Evolutionary conservation across 2,329 filamentous ascomycete genomes (phyloP), one percentile per base, ranked within the genome.

Genomic region (Hysterium pulicare): DNA sequence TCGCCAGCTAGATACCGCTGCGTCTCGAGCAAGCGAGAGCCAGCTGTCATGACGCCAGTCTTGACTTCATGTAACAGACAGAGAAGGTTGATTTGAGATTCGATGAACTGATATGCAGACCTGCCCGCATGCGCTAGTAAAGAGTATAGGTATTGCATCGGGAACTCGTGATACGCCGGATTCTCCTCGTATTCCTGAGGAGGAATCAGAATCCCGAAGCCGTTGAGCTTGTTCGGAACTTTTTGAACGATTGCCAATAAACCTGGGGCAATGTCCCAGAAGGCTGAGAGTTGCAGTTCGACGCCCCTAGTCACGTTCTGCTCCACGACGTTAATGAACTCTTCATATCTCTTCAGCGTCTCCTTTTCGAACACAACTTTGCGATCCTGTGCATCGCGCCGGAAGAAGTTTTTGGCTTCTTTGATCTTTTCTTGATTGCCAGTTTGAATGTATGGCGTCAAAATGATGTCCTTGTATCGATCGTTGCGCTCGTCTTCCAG

Each of bases 231-330:
- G 1, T 69, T 62, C 0, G 90, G 90, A 17, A 96, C 83, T 56
- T 86, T 86, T 46, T 95, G 87, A 9, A 95, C 77, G 35, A 97
- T 74, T 13, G 83, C 77, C 20, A 85, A 76, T 0, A 98, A 76
- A 3, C 84, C 82, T 2, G 93, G 93, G 1, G 90, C 91, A 57
- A 97, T 95, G 61, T 98, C 93, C 93, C 93, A 98, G 65, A 97
- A 98, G 0, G 91, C 90, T 8, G 86, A 90, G 2, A 96, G 78
- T 68, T 97, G 93, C 42, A 89, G 81, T 62, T 96, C 90, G 9
- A 97, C 89, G 13, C 91, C 93, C 8, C 87, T 83, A 16, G 83
- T 82, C 17, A 95, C 90, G 42, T 93, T 93, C 54, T 83, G 78
- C 62, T 95, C 89, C 22, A 96, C 81, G 5, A 93, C 81, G 35